phyloP scores from a whole-genome alignment of 2,329 filamentous ascomycete genomes.

The Paracorniculantispora psalliotae region DNA sequence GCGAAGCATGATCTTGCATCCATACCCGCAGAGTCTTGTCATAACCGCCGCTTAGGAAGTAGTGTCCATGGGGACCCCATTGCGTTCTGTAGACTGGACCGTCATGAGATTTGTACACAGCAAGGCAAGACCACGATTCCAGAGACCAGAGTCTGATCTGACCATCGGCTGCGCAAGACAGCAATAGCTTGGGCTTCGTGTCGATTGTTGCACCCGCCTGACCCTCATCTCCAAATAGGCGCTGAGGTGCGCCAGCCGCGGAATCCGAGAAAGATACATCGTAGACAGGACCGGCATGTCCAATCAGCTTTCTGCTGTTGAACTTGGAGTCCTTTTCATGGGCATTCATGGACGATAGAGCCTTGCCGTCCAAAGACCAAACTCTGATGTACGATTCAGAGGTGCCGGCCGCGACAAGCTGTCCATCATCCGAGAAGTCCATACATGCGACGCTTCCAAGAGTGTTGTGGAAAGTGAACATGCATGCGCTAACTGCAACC shows the following conservation, averaged over 20 bases:
- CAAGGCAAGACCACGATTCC: constrained; percentile 86
- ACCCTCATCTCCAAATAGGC: constrained; percentile 48
- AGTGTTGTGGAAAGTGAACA: constrained; percentile 98
- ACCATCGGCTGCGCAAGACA: constrained; percentile 83
- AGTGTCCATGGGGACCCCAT: constrained; percentile 92
- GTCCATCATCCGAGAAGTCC: constrained; percentile 89
- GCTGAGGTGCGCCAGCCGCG: constrained; percentile 50
- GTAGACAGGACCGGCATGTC: constrained; percentile 86
- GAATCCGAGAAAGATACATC: constrained; percentile 78
- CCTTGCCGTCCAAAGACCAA: constrained; percentile 83
- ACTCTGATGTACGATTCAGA: constrained; percentile 93
- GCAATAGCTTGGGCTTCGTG: constrained; percentile 65
- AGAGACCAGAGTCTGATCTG: constrained; percentile 90
- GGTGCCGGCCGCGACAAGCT: constrained; percentile 82
- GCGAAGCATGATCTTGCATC: constrained; percentile 88
- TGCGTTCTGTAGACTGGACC: constrained; percentile 82
- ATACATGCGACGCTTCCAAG: constrained; percentile 87
- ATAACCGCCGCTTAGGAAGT: constrained; percentile 82
- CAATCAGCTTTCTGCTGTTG: constrained; percentile 69
- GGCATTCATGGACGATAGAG: constrained; percentile 62
- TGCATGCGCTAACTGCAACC: constrained; percentile 80
- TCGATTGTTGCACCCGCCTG: constrained; percentile 38
- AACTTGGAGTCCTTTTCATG: constrained; percentile 55
- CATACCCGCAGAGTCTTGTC: constrained; percentile 89
- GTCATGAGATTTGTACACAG: constrained; percentile 89